Evolutionary conservation across 1,284 basidiomycete genomes (phyloP).

Genomic region (Ganoderma lucidum): DNA sequence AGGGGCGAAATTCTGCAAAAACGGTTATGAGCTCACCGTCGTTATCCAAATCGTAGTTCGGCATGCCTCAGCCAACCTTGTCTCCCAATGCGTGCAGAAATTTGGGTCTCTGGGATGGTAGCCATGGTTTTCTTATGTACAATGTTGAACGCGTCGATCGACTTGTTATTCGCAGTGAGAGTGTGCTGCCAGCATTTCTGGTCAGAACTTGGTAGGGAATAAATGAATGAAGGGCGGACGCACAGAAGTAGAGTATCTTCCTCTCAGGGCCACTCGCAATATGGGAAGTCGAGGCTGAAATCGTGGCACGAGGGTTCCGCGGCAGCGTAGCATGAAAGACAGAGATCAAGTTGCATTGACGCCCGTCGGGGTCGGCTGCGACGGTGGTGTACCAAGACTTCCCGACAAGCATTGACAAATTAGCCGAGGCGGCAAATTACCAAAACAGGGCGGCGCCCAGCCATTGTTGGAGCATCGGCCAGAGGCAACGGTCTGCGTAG

Average conservation of each 20-base stretch:
- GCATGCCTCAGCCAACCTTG: conserved; percentile 23
- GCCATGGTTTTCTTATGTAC: neutral
- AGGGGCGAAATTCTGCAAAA: conserved; percentile 35
- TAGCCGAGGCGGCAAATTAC: no score
- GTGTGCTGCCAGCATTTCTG: no score
- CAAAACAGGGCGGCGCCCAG: no score
- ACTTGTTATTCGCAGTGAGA: neutral
- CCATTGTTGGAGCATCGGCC: no score
- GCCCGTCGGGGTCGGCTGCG: neutral
- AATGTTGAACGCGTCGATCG: neutral
- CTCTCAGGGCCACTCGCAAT: neutral
- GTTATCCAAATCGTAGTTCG: neutral
- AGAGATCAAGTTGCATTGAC: neutral
- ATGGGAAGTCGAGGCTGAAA: neutral
- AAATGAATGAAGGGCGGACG: neutral
- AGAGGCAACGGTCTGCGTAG: no score
- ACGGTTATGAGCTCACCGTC: neutral
- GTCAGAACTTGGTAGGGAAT: neutral
- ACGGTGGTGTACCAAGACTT: no score
- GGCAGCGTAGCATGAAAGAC: neutral
- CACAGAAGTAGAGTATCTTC: neutral
- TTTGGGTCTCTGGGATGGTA: neutral
- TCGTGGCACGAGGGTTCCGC: neutral
- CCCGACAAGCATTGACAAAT: no score
- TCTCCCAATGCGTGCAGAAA: neutral